These are phyloP conservation scores for Stachybotrys echinatus DNA, from an alignment of 2,329 filamentous ascomycete genomes.

Conservation along the genomic window DNA sequence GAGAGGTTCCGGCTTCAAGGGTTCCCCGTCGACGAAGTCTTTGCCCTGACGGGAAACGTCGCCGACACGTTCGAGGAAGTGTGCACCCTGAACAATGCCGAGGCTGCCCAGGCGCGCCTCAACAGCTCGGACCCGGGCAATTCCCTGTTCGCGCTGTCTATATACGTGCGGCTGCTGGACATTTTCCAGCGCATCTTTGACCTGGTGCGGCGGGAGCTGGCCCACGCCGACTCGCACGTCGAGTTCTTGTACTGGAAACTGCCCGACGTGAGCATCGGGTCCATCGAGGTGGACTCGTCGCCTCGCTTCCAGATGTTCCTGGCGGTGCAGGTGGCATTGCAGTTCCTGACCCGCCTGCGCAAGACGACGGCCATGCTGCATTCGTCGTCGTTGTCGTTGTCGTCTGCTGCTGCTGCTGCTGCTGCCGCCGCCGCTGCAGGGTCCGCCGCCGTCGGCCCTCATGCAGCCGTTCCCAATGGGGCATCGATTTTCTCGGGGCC, in stretches of 20 bases:
- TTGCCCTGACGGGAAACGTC: constrained; percentile 31
- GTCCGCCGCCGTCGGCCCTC: background rate
- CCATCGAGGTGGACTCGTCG: constrained; percentile 32
- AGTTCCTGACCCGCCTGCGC: constrained; percentile 30
- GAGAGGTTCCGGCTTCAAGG: constrained; percentile 16
- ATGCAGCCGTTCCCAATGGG: constrained; percentile 1
- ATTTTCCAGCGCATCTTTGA: constrained; percentile 34
- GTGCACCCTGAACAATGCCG: constrained; percentile 3
- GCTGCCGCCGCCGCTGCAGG: constrained; percentile 12
- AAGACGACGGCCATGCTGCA: constrained; percentile 23
- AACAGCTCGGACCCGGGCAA: constrained; percentile 28
- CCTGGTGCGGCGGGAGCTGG: constrained; percentile 27
- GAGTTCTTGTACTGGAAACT: constrained; percentile 32
- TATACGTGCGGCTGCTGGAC: constrained; percentile 32
- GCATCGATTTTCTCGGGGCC: constrained; percentile 13
- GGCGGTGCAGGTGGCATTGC: constrained; percentile 35
- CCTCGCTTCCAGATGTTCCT: constrained; percentile 36
- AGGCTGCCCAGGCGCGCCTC: constrained; percentile 10
- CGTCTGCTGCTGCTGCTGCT: constrained; percentile 23
- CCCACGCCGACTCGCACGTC: constrained; percentile 16
- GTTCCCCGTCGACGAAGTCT: constrained; percentile 36
- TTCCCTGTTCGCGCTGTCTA: constrained; percentile 31
- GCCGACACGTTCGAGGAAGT: constrained; percentile 27
- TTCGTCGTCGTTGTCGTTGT: constrained; percentile 22
- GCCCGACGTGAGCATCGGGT: constrained; percentile 34